Evolutionary conservation across 208 protist species (phyloP).

Genomic region (Acanthamoeba castellanii): DNA sequence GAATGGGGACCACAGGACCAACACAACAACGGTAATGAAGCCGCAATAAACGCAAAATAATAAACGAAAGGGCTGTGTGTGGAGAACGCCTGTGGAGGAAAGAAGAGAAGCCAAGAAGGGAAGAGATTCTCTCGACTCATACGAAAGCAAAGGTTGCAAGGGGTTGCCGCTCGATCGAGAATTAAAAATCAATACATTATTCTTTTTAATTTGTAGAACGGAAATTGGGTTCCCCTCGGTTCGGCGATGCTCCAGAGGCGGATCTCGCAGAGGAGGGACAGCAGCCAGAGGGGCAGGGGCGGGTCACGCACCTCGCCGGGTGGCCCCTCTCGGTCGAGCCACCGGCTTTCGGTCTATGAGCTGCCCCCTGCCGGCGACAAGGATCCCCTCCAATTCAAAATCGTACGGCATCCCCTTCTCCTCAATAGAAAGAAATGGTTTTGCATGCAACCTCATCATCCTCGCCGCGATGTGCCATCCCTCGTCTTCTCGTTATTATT

Average conservation of each 20-base stretch:
- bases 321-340: neutral
- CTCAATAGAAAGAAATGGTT: neutral
- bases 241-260: conserved; percentile 41
- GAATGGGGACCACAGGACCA: too few relatives aligned
- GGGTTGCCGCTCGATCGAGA: too few relatives aligned
- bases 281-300: neutral
- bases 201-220: too few relatives aligned
- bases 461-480: too few relatives aligned
- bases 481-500: neutral
- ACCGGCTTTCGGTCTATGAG: conserved; percentile 36
- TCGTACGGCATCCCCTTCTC: neutral
- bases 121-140: too few relatives aligned
- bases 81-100: neutral
- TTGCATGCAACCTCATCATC: too few relatives aligned
- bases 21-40: too few relatives aligned
- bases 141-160: too few relatives aligned
- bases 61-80: neutral
- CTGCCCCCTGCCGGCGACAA: conserved; percentile 27
- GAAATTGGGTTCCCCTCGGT: too few relatives aligned
- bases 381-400: conserved; percentile 51
- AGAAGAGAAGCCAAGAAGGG: neutral
- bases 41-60: neutral
- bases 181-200: neutral
- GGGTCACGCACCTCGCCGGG: neutral
- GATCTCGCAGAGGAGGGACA: conserved; percentile 35